Conservation (phyloP, 1,284 basidiomycete genomes). For the Cryptococcus sp. region DNA sequence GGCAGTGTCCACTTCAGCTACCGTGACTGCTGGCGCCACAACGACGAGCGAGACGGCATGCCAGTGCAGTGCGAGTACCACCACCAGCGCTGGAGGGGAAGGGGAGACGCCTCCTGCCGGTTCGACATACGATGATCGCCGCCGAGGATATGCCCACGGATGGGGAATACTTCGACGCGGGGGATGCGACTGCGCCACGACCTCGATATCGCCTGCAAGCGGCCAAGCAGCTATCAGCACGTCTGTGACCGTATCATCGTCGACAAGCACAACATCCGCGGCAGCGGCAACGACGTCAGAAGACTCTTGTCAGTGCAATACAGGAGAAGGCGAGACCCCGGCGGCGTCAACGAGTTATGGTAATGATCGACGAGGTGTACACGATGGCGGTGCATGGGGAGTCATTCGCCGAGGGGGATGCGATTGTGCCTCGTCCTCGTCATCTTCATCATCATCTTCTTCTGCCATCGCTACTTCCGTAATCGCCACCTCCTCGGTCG, state of each 20-base stretch:
- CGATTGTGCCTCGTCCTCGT: slow-evolving; percentile 6
- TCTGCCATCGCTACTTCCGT: background rate
- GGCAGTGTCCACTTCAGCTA: background rate
- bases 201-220: slow-evolving; percentile 3
- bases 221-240: background rate
- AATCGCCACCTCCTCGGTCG: background rate
- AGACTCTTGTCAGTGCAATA: background rate
- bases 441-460: background rate
- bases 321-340: background rate
- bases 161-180: slow-evolving; percentile 6
- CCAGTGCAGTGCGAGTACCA: background rate
- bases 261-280: background rate
- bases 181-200: slow-evolving; percentile 7
- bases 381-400: slow-evolving; percentile 1
- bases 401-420: slow-evolving; percentile 13
- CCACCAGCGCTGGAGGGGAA: background rate
- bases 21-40: background rate
- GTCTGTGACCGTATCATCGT: background rate
- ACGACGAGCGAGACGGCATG: background rate
- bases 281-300: background rate
- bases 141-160: background rate
- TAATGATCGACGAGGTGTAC: background rate
- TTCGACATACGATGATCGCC: background rate
- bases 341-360: background rate
- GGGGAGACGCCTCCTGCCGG: background rate